A percentile compares a stretch with the other conserved stretches of the same genome.
Conservation (phyloP, 2,329 filamentous ascomycete genomes). For the Alternaria gansuensis region DNA sequence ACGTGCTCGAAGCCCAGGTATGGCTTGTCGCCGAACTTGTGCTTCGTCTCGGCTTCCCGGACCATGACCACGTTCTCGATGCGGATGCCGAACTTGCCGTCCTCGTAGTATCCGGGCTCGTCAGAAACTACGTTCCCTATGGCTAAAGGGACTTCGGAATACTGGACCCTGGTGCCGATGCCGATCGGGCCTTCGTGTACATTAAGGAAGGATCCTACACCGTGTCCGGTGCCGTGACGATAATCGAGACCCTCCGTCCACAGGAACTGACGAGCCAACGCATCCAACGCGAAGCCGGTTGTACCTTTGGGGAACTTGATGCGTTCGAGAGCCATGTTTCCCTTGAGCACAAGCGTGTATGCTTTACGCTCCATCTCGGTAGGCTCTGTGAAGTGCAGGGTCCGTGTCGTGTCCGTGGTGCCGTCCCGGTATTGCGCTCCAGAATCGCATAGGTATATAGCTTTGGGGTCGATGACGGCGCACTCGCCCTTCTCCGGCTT, state of each 20-base stretch:
- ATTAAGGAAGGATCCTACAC: conserved; percentile 93
- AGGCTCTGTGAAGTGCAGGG: conserved; percentile 88
- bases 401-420: conserved; percentile 94
- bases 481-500: conserved; percentile 83
- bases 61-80: conserved; percentile 97
- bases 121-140: conserved; percentile 96
- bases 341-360: conserved; percentile 94
- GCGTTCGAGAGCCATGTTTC: conserved; percentile 86
- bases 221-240: conserved; percentile 94
- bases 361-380: conserved; percentile 84
- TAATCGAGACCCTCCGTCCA: conserved; percentile 96
- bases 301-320: conserved; percentile 94
- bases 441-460: conserved; percentile 94
- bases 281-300: conserved; percentile 89
- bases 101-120: conserved; percentile 96
- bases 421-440: conserved; percentile 96
- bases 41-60: conserved; percentile 82
- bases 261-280: conserved; percentile 85
- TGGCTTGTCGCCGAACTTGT: conserved; percentile 91
- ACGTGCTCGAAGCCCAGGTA: conserved; percentile 97
- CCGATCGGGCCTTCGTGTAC: conserved; percentile 98
- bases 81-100: conserved; percentile 91
- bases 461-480: conserved; percentile 80
- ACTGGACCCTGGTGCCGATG: conserved; percentile 90
- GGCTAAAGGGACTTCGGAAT: conserved; percentile 86